A percentile compares a stretch with the other conserved stretches of the same genome.
These are phyloP conservation scores for Wickerhamiella sorbophila DNA, from an alignment of 805 yeast genomes.

Conservation along the genomic window DNA sequence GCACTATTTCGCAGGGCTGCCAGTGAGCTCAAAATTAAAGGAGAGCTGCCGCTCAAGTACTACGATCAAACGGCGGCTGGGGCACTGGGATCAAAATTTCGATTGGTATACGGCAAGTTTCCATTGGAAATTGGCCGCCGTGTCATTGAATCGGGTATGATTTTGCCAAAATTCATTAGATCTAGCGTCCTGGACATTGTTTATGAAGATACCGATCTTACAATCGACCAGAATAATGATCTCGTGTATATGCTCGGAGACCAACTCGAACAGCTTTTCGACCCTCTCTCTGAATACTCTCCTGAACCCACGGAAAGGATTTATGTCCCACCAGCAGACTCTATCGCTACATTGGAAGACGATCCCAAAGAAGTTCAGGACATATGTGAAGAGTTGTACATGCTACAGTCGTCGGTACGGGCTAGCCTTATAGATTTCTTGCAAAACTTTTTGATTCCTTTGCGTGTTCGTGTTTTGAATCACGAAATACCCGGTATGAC, in stretches of 20 bases:
- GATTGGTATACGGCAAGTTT: constrained; percentile 34
- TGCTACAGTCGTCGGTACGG: constrained; percentile 62
- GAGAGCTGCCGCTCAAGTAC: constrained; percentile 21
- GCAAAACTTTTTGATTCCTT: constrained; percentile 65
- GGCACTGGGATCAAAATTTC: constrained; percentile 52
- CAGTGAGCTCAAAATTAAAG: constrained; percentile 3
- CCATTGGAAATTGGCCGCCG: constrained; percentile 46
- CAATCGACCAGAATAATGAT: constrained; percentile 54
- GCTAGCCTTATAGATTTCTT: constrained; percentile 56
- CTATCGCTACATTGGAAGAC: constrained; percentile 11
- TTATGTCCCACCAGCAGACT: constrained; percentile 44
- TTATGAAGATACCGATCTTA: constrained; percentile 39
- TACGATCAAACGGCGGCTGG: constrained; percentile 86
- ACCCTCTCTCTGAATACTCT: constrained; percentile 79
- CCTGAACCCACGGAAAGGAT: constrained; percentile 72
- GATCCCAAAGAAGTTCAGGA: constrained; percentile 32
- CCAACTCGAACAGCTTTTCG: constrained; percentile 77
- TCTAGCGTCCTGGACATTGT: constrained; percentile 60
- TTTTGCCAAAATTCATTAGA: constrained; percentile 35
- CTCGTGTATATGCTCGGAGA: constrained; percentile 67
- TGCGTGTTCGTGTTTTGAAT: constrained; percentile 54
- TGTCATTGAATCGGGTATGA: constrained; percentile 42
- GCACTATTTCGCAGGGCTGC: constrained; percentile 3
- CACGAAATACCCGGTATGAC: constrained; percentile 38
- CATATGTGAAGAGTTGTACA: constrained; percentile 51